Conservation (phyloP, 2,329 filamentous ascomycete genomes). For the Cytospora piceae region DNA sequence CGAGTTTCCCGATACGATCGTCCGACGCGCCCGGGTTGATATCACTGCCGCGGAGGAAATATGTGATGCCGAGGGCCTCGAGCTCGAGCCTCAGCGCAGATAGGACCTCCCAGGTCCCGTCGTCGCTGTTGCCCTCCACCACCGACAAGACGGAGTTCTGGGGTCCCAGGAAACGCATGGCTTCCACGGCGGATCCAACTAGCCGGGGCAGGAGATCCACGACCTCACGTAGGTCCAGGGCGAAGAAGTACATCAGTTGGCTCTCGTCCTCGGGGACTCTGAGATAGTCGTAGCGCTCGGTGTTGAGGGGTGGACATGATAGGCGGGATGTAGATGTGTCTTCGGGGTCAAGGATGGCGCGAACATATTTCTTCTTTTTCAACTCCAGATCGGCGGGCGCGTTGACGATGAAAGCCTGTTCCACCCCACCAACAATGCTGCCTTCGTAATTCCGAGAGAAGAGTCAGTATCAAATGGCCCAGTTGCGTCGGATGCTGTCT, state of each 20-base stretch:
- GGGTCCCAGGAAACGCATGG: slow-evolving; percentile 53
- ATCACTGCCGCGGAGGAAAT: slow-evolving; percentile 46
- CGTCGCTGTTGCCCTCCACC: slow-evolving; percentile 58
- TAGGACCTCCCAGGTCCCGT: slow-evolving; percentile 52
- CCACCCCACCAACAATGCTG: too few species aligned
- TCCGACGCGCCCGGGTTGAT: slow-evolving; percentile 37
- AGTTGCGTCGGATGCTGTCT: too few species aligned
- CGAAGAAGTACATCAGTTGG: slow-evolving; percentile 42
- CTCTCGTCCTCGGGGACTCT: neutral
- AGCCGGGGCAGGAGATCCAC: slow-evolving; percentile 41
- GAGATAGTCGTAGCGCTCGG: slow-evolving; percentile 4
- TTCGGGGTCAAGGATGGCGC: slow-evolving; percentile 1
- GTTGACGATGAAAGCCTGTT: too few species aligned
- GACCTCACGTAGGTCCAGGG: slow-evolving; percentile 43
- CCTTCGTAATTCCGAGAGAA: too few species aligned
- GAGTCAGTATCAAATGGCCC: too few species aligned
- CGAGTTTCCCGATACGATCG: slow-evolving; percentile 18
- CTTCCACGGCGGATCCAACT: slow-evolving; percentile 52
- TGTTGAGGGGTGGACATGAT: slow-evolving; percentile 1
- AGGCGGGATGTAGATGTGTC: neutral
- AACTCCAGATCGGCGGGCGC: too few species aligned
- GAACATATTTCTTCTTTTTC: neutral
- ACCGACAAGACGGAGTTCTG: slow-evolving; percentile 56
- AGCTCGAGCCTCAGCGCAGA: slow-evolving; percentile 38
- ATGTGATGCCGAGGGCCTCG: slow-evolving; percentile 41